phyloP scores from a whole-genome alignment of 768 basidiomycete genomes.

The Mycena pura region DNA sequence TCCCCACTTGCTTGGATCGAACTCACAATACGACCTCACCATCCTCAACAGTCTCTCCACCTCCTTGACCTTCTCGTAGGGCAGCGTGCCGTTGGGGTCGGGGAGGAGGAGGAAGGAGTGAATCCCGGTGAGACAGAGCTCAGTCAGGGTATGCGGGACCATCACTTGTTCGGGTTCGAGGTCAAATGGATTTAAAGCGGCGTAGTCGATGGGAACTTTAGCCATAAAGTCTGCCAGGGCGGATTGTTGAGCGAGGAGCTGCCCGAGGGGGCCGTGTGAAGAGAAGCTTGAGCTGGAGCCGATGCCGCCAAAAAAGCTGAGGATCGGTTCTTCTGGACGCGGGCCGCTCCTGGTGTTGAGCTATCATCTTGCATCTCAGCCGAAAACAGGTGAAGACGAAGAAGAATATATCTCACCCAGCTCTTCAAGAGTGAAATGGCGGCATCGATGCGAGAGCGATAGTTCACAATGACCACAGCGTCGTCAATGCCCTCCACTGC shows the following conservation, averaged over 20 bases:
- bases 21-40: constrained; percentile 6
- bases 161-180: background rate
- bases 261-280: background rate
- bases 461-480: constrained; percentile 11
- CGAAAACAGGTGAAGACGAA: background rate
- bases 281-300: background rate
- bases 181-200: background rate
- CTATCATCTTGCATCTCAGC: background rate
- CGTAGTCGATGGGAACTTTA: background rate
- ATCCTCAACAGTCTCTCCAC: background rate
- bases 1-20: background rate
- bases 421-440: constrained; percentile 6
- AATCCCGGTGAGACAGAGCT: background rate
- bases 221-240: background rate
- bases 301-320: background rate
- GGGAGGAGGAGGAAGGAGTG: background rate
- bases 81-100: background rate
- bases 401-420: constrained; percentile 1
- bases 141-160: background rate
- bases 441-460: constrained; percentile 14
- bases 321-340: background rate
- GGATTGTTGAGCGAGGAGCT: background rate
- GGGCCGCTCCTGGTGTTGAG: background rate
- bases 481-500: background rate
- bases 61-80: background rate